A percentile compares a stretch with the other conserved stretches of the same genome.
Conservation (phyloP, 1,139 yeast species). For the Blastobotrys persicus region DNA sequence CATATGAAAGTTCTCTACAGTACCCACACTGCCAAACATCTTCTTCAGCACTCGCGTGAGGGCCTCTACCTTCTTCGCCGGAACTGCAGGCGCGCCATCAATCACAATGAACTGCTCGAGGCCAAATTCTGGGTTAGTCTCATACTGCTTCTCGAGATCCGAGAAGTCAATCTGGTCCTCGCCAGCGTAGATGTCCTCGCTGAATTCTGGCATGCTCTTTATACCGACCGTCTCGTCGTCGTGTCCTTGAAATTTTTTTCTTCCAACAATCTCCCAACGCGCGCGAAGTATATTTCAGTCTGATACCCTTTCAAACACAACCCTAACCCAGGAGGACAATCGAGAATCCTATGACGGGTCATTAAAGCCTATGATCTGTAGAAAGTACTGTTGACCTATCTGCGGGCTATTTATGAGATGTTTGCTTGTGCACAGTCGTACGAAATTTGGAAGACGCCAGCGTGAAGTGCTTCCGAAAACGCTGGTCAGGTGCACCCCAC, state of each 20-base stretch:
- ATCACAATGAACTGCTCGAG: constrained; percentile 81
- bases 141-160: constrained; percentile 78
- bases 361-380: no score
- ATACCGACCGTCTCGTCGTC: neutral
- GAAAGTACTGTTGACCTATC: no score
- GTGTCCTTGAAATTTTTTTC: constrained; percentile 1
- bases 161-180: constrained; percentile 72
- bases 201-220: constrained; percentile 19
- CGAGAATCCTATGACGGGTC: no score
- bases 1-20: constrained; percentile 67
- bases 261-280: neutral
- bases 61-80: constrained; percentile 81
- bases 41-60: constrained; percentile 83
- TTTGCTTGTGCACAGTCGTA: no score
- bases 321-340: no score
- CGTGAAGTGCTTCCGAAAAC: no score
- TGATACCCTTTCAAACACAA: neutral
- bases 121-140: constrained; percentile 58
- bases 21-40: constrained; percentile 71
- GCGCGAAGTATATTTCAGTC: neutral
- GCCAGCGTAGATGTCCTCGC: constrained; percentile 10
- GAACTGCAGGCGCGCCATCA: constrained; percentile 96
- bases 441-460: no score
- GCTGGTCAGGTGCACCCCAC: no score
- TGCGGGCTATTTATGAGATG: no score